phyloP scores from a whole-genome alignment of 441 rosid genomes.

The Raphanus hybrid region DNA sequence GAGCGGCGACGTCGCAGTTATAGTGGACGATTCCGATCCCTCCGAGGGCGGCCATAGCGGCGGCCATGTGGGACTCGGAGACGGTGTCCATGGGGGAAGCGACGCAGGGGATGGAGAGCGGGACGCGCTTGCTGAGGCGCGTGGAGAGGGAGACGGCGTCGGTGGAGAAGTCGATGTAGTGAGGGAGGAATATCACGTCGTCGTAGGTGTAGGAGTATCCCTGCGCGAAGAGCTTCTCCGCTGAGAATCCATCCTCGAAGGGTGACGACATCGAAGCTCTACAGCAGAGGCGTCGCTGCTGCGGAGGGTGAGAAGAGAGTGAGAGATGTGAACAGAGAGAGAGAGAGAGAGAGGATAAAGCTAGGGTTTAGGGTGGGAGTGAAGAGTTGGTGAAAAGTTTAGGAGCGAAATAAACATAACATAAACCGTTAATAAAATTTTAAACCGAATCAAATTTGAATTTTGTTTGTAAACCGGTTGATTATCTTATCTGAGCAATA shows the following conservation, averaged over 20 bases:
- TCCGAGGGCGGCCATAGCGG: constrained; percentile 89
- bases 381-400: constrained; percentile 18
- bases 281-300: constrained; percentile 29
- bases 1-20: constrained; percentile 58
- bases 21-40: constrained; percentile 83
- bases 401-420: constrained; percentile 1
- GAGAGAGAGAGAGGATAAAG: constrained; percentile 1
- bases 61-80: constrained; percentile 85
- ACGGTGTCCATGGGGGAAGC: constrained; percentile 99
- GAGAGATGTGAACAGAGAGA: constrained; percentile 8
- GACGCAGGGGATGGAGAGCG: constrained; percentile 85
- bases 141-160: constrained; percentile 81
- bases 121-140: constrained; percentile 66
- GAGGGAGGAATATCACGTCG: constrained; percentile 88
- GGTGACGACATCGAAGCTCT: constrained; percentile 25
- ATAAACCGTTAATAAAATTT: neutral
- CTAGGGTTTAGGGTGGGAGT: constrained; percentile 37
- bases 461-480: neutral
- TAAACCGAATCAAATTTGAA: constrained; percentile 4
- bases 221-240: constrained; percentile 60
- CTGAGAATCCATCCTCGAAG: constrained; percentile 73
- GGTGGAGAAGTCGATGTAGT: constrained; percentile 83
- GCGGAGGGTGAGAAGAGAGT: constrained; percentile 1
- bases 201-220: constrained; percentile 93
- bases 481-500: neutral